These are phyloP conservation scores for Eimeria acervulina DNA, from an alignment of 169 alveolate species.

Conservation along the genomic window DNA sequence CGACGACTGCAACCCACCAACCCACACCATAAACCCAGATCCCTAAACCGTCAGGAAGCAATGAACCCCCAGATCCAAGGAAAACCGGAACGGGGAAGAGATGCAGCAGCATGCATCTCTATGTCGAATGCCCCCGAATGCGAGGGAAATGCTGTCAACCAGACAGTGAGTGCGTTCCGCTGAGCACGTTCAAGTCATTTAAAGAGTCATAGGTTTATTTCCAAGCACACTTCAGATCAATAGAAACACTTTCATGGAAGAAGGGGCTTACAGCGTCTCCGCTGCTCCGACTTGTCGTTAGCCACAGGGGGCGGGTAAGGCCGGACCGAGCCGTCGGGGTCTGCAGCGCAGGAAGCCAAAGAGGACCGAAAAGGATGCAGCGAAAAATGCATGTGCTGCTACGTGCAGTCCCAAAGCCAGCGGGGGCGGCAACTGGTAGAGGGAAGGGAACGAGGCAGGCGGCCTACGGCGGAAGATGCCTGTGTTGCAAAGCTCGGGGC, in stretches of 20 bases:
- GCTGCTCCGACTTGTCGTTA: conserved; percentile 66
- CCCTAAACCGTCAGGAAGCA: not conserved
- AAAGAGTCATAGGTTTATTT: no score
- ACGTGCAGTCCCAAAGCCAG: not conserved
- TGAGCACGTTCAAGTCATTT: not conserved
- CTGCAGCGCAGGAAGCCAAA: conserved; percentile 52
- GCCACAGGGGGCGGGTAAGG: conserved; percentile 80
- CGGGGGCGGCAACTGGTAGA: not conserved
- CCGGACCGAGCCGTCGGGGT: conserved; percentile 81
- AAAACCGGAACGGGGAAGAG: no score
- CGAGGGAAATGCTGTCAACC: not conserved
- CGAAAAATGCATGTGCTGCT: not conserved
- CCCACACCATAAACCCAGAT: not conserved
- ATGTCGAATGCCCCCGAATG: no score
- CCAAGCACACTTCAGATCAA: no score
- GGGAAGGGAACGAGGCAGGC: not conserved
- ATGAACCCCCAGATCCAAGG: not conserved
- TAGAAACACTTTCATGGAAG: not conserved
- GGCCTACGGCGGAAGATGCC: conserved; percentile 81
- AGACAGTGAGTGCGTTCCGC: not conserved
- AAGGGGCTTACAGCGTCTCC: conserved; percentile 72
- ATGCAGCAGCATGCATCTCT: no score
- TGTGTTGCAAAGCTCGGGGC: conserved; percentile 80
- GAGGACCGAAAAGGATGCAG: not conserved
- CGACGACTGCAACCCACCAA: conserved; percentile 53